Evolutionary conservation across 2,329 filamentous ascomycete genomes (phyloP), one percentile per base, ranked within the genome.

Genomic region (Alternaria gaisen): DNA sequence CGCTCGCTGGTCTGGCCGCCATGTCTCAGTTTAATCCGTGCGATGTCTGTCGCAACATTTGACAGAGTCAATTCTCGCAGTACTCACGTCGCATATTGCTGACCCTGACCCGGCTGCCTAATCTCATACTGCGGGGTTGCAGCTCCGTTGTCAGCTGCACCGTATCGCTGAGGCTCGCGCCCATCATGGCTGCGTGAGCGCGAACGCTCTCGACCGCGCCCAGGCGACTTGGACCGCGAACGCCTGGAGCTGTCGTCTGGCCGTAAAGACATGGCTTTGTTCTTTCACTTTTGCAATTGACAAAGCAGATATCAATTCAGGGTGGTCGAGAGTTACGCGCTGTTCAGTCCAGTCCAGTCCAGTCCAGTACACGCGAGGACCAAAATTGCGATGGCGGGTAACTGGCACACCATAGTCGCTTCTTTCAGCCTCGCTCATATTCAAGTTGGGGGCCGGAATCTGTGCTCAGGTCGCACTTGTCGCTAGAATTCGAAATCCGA

Each of bases 141-240:
- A 71, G 68, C 50, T 70, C 70, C 62, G 71, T 18, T 24, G 46
- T 68, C 55, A 75, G 71, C 66, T 64, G 64, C 67, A 60, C 68
- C 70, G 63, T 75, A 71, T 67, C 72, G 73, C 64, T 75, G 73
- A 56, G 76, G 71, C 50, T 72, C 76, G 40, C 78, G 72, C 24
- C 74, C 77, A 55, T 80, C 77, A 56, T 80, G 68, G 67, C 78
- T 80, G 56, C 77, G 72, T 64, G 79, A 80, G 55, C 76, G 73
- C 14, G 80, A 81, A 47, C 81, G 71, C 47, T 74, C 69, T 51
- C 72, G 71, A 55, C 76, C 64, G 18, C 77, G 70, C 24, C 75
- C 77, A 28, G 76, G 77, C 41, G 81, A 83, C 63, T 81, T 81
- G 51, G 79, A 81, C 40, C 81, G 75, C 52, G 77, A 77, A 8